Evolutionary conservation across 108 stramenopile species (phyloP).

Genomic region (Skeletonema menzelii): DNA sequence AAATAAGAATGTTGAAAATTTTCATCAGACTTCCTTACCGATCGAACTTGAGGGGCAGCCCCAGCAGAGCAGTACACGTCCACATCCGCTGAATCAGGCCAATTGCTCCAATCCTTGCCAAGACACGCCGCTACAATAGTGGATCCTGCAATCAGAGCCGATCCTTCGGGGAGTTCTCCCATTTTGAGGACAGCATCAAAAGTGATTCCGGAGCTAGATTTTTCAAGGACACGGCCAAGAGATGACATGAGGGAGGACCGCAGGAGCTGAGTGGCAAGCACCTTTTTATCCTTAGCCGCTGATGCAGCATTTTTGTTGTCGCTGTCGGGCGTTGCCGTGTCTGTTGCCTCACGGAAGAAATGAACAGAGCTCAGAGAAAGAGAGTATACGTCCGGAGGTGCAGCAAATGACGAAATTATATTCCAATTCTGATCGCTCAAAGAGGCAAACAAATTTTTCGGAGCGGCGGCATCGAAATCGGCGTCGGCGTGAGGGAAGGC

Average conservation of each 20-base stretch:
- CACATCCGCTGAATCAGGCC: constrained; percentile 2
- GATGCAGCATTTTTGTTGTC: neutral
- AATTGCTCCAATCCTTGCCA: neutral
- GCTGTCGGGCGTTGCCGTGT: too few relatives aligned
- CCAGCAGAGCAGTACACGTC: constrained; percentile 27
- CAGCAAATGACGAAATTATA: neutral
- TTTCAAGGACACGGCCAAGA: constrained; percentile 17
- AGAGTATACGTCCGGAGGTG: constrained; percentile 17
- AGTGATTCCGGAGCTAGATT: constrained; percentile 11
- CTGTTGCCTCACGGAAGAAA: constrained; percentile 9
- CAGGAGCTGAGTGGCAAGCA: constrained; percentile 17
- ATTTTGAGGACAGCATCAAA: constrained; percentile 1
- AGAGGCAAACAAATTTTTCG: constrained; percentile 12
- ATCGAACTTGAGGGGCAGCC: constrained; percentile 26
- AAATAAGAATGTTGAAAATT: neutral
- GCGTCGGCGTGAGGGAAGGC: constrained; percentile 1
- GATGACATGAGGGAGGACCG: constrained; percentile 17
- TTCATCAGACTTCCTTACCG: constrained; percentile 4
- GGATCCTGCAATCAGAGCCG: constrained; percentile 31
- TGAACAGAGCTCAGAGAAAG: constrained; percentile 12
- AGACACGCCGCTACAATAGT: constrained; percentile 19
- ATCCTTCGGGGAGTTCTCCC: constrained; percentile 18
- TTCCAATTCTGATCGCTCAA: constrained; percentile 9
- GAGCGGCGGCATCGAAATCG: neutral
- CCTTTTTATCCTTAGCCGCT: neutral